A percentile compares a stretch with the other conserved stretches of the same genome.
These are phyloP conservation scores for Raddia guianensis DNA, from an alignment of 176 grass and related monocot genomes.

Conservation along the genomic window DNA sequence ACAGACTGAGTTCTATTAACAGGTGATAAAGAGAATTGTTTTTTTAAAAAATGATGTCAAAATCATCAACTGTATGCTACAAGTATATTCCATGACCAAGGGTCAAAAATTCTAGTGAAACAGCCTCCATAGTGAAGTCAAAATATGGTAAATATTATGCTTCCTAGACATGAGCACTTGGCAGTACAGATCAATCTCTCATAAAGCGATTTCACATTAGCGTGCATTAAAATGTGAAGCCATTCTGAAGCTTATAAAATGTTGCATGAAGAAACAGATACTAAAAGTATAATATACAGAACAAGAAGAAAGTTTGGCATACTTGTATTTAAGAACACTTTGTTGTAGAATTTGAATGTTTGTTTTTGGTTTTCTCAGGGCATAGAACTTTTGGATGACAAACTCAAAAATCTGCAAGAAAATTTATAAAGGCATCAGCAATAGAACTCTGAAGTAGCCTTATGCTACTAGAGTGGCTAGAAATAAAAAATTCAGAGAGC, in stretches of 20 bases:
- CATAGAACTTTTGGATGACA: constrained; percentile 94
- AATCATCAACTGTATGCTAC: background rate
- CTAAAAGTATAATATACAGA: constrained; percentile 13
- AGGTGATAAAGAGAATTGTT: background rate
- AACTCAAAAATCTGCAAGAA: constrained; percentile 91
- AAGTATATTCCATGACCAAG: background rate
- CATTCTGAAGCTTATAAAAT: background rate
- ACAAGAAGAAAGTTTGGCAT: constrained; percentile 44
- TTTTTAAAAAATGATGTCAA: background rate
- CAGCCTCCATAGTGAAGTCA: background rate
- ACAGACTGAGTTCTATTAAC: background rate
- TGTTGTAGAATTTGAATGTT: constrained; percentile 99
- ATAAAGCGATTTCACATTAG: background rate
- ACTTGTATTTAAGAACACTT: constrained; percentile 98
- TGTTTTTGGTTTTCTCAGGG: constrained; percentile 99
- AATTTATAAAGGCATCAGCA: constrained; percentile 36
- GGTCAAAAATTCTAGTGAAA: background rate
- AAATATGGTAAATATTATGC: constrained; percentile 8
- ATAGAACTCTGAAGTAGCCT: constrained; percentile 20
- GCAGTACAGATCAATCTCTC: constrained; percentile 10
- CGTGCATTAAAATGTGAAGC: background rate
- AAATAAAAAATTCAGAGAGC: constrained; percentile 3
- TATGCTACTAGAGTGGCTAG: constrained; percentile 9
- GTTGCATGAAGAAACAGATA: background rate
- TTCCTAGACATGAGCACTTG: background rate